Conservation (phyloP, 306 rosid genomes). For the Citrullus colocynthis region DNA sequence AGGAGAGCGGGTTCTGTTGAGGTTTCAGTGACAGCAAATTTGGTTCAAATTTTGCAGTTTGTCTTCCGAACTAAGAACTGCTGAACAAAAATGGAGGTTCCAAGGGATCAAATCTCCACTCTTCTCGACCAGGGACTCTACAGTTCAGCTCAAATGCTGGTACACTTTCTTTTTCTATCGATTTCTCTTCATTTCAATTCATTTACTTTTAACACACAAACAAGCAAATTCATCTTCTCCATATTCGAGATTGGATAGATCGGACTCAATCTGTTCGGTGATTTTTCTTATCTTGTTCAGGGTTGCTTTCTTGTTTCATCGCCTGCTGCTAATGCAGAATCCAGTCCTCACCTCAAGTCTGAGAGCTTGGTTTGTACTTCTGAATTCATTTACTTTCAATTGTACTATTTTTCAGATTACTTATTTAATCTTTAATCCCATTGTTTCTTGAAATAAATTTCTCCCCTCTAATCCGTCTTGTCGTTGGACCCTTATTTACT, state of each 20-base stretch:
- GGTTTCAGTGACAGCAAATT: slow-evolving; percentile 3
- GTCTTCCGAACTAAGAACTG: background rate
- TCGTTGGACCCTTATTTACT: background rate
- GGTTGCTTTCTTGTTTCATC: slow-evolving; percentile 96
- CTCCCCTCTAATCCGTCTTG: background rate
- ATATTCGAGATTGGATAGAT: background rate
- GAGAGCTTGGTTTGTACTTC: slow-evolving; percentile 65
- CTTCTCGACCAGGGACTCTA: slow-evolving; percentile 86
- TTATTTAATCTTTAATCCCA: background rate
- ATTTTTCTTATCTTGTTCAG: slow-evolving; percentile 18
- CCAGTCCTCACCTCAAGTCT: slow-evolving; percentile 60
- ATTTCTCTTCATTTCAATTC: background rate
- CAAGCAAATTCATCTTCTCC: background rate
- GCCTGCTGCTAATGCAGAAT: slow-evolving; percentile 71
- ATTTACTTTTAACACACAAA: background rate
- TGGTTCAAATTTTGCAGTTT: slow-evolving; percentile 6
- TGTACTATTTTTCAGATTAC: background rate
- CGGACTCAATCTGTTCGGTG: background rate
- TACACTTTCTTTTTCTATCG: slow-evolving; percentile 12
- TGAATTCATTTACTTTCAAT: background rate
- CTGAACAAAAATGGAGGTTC: slow-evolving; percentile 58
- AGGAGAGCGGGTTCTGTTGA: slow-evolving; percentile 5
- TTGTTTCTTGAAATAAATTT: background rate
- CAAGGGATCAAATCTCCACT: slow-evolving; percentile 75
- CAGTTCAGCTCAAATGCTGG: slow-evolving; percentile 94